Evolutionary conservation across 2,329 filamentous ascomycete species (phyloP), one percentile per base, ranked within the genome.

Genomic region (Purpureocillium takamizusanense): DNA sequence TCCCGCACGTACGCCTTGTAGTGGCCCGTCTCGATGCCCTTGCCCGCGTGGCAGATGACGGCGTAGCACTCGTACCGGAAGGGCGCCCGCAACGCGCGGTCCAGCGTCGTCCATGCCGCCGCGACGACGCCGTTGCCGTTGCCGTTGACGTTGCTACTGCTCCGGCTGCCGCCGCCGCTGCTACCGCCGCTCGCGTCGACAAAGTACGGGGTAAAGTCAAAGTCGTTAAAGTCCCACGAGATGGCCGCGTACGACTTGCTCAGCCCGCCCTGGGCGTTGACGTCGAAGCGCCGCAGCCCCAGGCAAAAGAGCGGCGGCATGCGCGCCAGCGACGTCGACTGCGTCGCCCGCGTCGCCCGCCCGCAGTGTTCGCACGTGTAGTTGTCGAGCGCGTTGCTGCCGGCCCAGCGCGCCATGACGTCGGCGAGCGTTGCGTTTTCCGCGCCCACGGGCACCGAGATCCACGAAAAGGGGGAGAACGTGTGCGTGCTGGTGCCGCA

Each of bases 51-150:
- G 44, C 84, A 72, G 38, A 94, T 76, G 7, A 95, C 83, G 2
- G 81, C 90, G 55, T 94, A 95, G 37, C 85, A 81, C 53, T 94
- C 83, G 59, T 95, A 98, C 5, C 69, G 65, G 53, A 84, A 87
- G 0, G 84, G 81, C 1, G 60, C 62, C 3, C 51, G 49, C 41
- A 72, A 69, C 12, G 63, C 62, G 9, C 51, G 58, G 41, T 68
- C 65, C 30, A 54, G n/a, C n/a, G n/a, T n/a, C n/a, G n/a, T n/a
- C n/a, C n/a, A n/a, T n/a, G n/a, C n/a, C n/a, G n/a, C n/a, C n/a
- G n/a, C n/a, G n/a, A n/a, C n/a, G n/a, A n/a, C n/a, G n/a, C n/a
- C n/a, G n/a, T n/a, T n/a, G n/a, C n/a, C n/a, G n/a, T n/a, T n/a
- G n/a, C n/a, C n/a, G n/a, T n/a, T n/a, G n/a, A n/a, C n/a, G n/a